Percentiles rank a stretch among this genome's conserved stretches.
Conservation (phyloP, 2,329 filamentous ascomycete species). For the Aulographum hederae region DNA sequence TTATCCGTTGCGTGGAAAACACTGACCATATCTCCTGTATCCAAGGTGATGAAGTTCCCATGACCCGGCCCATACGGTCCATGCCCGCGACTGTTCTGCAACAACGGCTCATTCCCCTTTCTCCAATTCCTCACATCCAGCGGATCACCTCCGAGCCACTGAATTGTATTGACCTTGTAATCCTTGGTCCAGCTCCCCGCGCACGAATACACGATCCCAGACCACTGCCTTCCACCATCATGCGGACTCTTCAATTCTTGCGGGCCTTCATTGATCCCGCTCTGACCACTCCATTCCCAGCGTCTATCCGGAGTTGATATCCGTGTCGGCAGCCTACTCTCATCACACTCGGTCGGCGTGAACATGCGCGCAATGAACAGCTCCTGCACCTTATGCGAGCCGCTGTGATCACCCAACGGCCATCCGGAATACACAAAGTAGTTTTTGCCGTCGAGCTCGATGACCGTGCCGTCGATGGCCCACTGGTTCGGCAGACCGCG, state of each 20-base stretch:
- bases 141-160: conserved; percentile 22
- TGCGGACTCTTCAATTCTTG: conserved; percentile 18
- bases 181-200: conserved; percentile 27
- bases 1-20: conserved; percentile 28
- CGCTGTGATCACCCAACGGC: conserved; percentile 17
- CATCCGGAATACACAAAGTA: conserved; percentile 29
- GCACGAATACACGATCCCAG: conserved; percentile 27
- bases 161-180: conserved; percentile 28
- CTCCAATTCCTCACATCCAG: conserved; percentile 18
- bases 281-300: conserved; percentile 21
- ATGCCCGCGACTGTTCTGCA: conserved; percentile 13
- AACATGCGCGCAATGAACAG: conserved; percentile 23
- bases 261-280: conserved; percentile 27
- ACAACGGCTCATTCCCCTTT: conserved; percentile 20
- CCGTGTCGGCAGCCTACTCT: no score
- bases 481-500: conserved; percentile 24
- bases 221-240: conserved; percentile 20
- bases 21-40: conserved; percentile 20
- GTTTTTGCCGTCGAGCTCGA: conserved; percentile 17
- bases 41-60: conserved; percentile 23
- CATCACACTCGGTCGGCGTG: conserved; percentile 16
- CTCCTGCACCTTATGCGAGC: conserved; percentile 22
- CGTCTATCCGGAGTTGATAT: conserved; percentile 21
- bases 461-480: conserved; percentile 29
- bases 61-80: conserved; percentile 27